Evolutionary conservation across 2,329 filamentous ascomycete species (phyloP), one percentile per base, ranked within the genome.

Genomic region (Periglandula ipomoeae): DNA sequence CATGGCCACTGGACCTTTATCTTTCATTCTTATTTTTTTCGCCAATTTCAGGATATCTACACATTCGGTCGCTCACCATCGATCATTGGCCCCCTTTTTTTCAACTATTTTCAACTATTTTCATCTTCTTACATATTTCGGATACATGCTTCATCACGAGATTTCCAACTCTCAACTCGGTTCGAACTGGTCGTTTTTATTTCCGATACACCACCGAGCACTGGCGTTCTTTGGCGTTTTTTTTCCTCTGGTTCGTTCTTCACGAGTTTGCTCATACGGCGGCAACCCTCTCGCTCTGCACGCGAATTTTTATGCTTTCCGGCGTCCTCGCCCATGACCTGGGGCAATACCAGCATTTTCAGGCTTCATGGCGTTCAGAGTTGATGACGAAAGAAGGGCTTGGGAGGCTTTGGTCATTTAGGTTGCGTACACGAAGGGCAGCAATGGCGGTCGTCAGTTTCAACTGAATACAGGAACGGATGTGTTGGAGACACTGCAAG

Each of bases 121-220:
- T 26, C 24, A 24, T 35, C 4, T 35, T 26, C 27, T 4, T 15
- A 13, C 17, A 15, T 44, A 57, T 44, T 22, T 37, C 3, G 10
- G 32, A 4, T 22, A n/a, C n/a, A n/a, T 35, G 20, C 26, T 24
- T 6, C 40, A 20, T 38, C 13, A 23, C 34, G 26, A 44, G 19
- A 44, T 32, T 13, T 15, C 17, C 42, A 44, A 19, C 11, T 48
- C 20, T 43, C 22, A 23, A 22, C 46, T 43, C 20, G 46, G n/a
- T 19, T 35, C 26, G 13, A 20, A 45, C 42, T 22, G 47, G 43
- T 49, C 19, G 27, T 37, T 46, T 44, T 39, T 15, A 26, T 40
- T 46, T 15, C 37, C 35, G 49, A 48, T 46, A 46, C 39, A 51
- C 41, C 37, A 62, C 54, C 53, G 53, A 65, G 62, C 62, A 63